Evolutionary conservation across 768 basidiomycete genomes (phyloP), one percentile per base, ranked within the genome.

Genomic region (Lepiota subincarnata): DNA sequence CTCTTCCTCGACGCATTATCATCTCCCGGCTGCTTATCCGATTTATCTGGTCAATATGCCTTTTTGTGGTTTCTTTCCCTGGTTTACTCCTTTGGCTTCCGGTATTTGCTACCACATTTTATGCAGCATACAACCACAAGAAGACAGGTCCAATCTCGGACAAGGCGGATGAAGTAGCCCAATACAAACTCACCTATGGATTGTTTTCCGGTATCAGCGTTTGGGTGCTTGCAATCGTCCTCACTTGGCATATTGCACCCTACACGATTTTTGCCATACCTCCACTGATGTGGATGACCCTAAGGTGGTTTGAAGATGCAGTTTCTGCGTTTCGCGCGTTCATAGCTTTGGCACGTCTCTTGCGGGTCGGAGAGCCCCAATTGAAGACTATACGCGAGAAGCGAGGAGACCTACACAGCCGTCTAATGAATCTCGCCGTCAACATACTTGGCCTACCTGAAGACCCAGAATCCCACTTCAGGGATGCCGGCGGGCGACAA

Each of bases 151-250:
- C 89, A 0, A 77, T 88, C 35, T 88, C 86, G 73, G 88, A 93
- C 63, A 92, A 89, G 0, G 92, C 83, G 79, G 92, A 93, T 61
- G 91, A 93, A 65, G 90, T 93, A 57, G 89, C 91, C 10, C 89
- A 93, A 64, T 89, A 90, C 68, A 93, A 92, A 66, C 83, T 93
- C 49, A 81, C 86, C 18, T 91, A 90, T 60, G 92, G 92, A 8
- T 76, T 94, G 31, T 61, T 84, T 7, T 85, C 89, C 0, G 90
- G 89, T 1, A 55, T 88, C 3, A 70, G 77, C 48, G 88, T 92
- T 26, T 92, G 89, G 82, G 49, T 75, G 31, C 55, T 66, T 14
- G 68, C 78, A 11, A 69, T 83, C 24, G 34, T 83, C 34, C 34
- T 85, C 38, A 89, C 89, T 0, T 73, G 87, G 60, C 87, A 83